Percentiles rank a stretch among this genome's conserved stretches.
These are phyloP conservation scores for Mortierella sp. DNA, from an alignment of 371 early-diverging fungal genomes.

Conservation along the genomic window DNA sequence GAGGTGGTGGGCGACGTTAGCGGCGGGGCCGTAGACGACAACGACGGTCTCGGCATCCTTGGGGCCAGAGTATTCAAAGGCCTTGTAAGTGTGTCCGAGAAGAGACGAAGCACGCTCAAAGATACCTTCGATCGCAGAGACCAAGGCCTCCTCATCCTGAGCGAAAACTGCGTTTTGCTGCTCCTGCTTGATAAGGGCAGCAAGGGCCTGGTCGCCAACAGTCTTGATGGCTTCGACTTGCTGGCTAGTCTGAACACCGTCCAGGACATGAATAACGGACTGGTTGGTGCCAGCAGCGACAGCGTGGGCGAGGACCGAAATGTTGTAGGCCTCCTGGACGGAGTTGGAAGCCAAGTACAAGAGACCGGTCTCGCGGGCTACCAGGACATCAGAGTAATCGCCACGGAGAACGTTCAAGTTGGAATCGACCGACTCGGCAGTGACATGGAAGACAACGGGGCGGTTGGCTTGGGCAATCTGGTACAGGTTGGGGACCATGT, in stretches of 20 bases:
- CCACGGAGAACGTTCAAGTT: conserved; percentile 67
- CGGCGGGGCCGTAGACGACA: conserved; percentile 76
- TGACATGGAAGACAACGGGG: conserved; percentile 88
- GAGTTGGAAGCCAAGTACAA: conserved; percentile 76
- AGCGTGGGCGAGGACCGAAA: conserved; percentile 79
- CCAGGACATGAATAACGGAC: conserved; percentile 85
- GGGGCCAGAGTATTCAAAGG: conserved; percentile 87
- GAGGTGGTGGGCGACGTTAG: conserved; percentile 39
- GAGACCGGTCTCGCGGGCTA: conserved; percentile 78
- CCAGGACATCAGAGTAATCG: conserved; percentile 75
- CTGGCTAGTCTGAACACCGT: conserved; percentile 71
- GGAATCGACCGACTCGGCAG: conserved; percentile 75
- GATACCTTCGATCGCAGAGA: conserved; percentile 63
- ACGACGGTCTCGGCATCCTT: conserved; percentile 80
- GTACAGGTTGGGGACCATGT: conserved; percentile 87
- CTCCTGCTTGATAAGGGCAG: conserved; percentile 36
- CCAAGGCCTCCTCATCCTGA: conserved; percentile 47
- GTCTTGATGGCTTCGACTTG: conserved; percentile 66
- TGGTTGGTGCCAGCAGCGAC: conserved; percentile 66
- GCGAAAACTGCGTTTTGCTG: conserved; percentile 23
- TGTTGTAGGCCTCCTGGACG: conserved; percentile 87
- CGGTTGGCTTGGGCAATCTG: conserved; percentile 71
- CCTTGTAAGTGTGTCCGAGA: conserved; percentile 71
- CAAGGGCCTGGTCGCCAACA: conserved; percentile 62
- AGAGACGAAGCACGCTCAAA: conserved; percentile 63